These are phyloP conservation scores for Syzygium aqueum DNA, from an alignment of 345 rosid genomes.

Conservation along the genomic window DNA sequence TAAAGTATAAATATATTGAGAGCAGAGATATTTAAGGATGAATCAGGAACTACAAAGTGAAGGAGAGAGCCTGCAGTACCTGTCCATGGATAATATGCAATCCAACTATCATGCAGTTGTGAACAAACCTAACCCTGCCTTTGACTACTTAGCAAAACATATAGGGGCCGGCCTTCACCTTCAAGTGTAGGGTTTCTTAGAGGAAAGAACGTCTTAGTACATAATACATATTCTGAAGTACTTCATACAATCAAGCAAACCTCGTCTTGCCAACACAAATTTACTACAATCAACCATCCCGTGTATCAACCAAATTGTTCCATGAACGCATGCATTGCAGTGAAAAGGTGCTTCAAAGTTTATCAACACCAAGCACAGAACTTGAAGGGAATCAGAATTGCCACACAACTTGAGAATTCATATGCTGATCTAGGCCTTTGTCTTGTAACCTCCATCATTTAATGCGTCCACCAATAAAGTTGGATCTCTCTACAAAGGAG, in stretches of 20 bases:
- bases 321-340: not conserved
- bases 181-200: not conserved
- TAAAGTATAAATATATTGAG: not conserved
- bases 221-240: not conserved
- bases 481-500: not conserved
- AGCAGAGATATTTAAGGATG: conserved; percentile 12
- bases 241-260: not conserved
- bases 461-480: not conserved
- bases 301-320: not conserved
- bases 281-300: not conserved
- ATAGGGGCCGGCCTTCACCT: not conserved
- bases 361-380: not conserved
- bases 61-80: conserved; percentile 66
- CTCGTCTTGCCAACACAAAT: not conserved
- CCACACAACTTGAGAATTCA: not conserved
- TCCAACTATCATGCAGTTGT: conserved; percentile 53
- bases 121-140: not conserved
- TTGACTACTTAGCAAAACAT: not conserved
- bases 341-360: not conserved
- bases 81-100: conserved; percentile 84
- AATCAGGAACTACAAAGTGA: conserved; percentile 58
- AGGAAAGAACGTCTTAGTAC: not conserved
- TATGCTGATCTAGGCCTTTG: not conserved
- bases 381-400: not conserved
- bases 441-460: not conserved